Percentiles rank a stretch among this genome's conserved stretches.
Conservation (phyloP, 805 yeast genomes). For the Kregervanrija fluxuum region DNA sequence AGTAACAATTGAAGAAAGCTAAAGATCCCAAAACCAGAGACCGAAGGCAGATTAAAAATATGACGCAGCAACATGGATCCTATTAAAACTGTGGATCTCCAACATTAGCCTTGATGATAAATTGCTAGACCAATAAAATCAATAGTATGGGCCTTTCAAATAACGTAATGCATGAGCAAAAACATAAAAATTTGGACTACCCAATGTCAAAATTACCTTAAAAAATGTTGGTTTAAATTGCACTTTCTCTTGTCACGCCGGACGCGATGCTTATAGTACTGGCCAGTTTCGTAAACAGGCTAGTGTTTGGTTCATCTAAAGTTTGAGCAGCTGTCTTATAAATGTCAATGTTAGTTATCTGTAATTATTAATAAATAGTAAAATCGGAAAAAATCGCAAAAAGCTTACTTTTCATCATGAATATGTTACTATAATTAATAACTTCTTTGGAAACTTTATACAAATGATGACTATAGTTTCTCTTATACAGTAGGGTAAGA, state of each 20-base stretch:
- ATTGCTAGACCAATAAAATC: constrained; percentile 53
- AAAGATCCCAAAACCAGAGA: constrained; percentile 47
- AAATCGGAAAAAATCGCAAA: background rate
- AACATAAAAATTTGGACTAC: constrained; percentile 43
- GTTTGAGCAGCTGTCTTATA: too few relatives aligned
- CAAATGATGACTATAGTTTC: too few relatives aligned
- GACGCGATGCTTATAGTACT: constrained; percentile 37
- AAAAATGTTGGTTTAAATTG: constrained; percentile 71
- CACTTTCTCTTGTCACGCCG: constrained; percentile 39
- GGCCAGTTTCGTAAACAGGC: constrained; percentile 39
- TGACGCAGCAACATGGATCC: constrained; percentile 42
- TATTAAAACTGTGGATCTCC: constrained; percentile 40
- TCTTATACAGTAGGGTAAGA: too few relatives aligned
- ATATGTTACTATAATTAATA: too few relatives aligned
- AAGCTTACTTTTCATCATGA: background rate
- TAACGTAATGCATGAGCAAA: constrained; percentile 65
- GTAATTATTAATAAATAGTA: too few relatives aligned
- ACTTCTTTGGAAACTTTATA: too few relatives aligned
- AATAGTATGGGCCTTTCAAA: constrained; percentile 38
- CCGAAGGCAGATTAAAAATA: constrained; percentile 49
- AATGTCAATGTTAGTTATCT: too few relatives aligned
- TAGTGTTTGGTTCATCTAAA: constrained; percentile 40
- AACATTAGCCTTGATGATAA: constrained; percentile 43
- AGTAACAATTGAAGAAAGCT: constrained; percentile 34
- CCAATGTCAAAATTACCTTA: constrained; percentile 57